phyloP scores from a whole-genome alignment of 2,329 filamentous ascomycete genomes.

The Talaromyces funiculosus region DNA sequence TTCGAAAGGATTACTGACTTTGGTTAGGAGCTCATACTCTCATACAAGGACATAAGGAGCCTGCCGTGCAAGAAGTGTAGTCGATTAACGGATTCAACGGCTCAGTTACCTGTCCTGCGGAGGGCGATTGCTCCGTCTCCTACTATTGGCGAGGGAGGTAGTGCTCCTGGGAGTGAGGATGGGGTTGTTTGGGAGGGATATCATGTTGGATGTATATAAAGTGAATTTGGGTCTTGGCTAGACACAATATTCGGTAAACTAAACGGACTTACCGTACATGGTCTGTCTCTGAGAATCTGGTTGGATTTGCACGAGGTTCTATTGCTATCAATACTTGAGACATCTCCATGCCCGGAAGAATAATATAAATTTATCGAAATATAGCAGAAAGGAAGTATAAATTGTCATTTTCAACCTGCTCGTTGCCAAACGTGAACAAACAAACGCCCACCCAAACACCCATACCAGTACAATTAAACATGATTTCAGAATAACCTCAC shows the following conservation, averaged over 20 bases:
- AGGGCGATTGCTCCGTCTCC: constrained; percentile 4
- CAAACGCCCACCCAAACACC: constrained; percentile 4
- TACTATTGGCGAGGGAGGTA: neutral
- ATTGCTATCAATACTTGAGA: no score
- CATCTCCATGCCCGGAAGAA: neutral
- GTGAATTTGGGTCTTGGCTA: neutral
- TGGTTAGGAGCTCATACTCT: constrained; percentile 37
- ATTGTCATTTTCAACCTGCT: neutral
- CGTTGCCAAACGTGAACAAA: neutral
- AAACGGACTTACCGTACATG: no score
- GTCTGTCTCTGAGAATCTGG: no score
- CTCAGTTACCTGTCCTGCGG: constrained; percentile 37
- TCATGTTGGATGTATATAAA: constrained; percentile 28
- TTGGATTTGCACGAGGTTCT: no score
- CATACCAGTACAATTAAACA: constrained; percentile 1
- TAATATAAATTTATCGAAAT: no score
- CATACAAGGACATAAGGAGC: constrained; percentile 37
- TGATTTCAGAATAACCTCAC: neutral
- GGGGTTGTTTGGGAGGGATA: constrained; percentile 30
- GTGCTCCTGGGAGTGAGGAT: neutral
- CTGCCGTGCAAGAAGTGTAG: constrained; percentile 36
- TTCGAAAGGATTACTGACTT: neutral
- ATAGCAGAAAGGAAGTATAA: no score
- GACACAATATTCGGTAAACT: no score
- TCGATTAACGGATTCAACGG: constrained; percentile 32